Base-by-base conservation (phyloP, 2,329 filamentous ascomycete genomes). In the Xylariales sp. region DNA sequence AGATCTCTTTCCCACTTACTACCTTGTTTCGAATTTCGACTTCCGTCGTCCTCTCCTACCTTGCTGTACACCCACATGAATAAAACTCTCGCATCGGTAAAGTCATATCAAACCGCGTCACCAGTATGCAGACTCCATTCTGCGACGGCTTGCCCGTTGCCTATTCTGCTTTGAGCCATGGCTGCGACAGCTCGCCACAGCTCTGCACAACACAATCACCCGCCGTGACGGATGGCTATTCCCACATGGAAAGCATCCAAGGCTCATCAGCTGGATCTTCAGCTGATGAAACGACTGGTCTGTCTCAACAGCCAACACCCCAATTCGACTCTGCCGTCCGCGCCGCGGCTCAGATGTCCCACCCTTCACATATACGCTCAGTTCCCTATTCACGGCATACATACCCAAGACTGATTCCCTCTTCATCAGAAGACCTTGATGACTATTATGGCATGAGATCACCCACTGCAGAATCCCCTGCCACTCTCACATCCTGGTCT, bases 371-470 rank as follows among this genome's bases (percentile, higher is more conserved):
- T 8, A 18, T 46, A 10, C 42, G 41, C 30, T 54, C 55, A 19
- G 43, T 45, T 14, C 47, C 48, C 29, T 48, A 53, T 39, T 49
- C 53, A 15, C 39, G 48, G 31, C 40, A 41, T 34, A 37, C 47
- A 33, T 63, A 61, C 55, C 54, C 57, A 24, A 67, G 62, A 18
- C 62, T 66, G 20, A 63, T 60, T 10, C 43, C 45, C 7, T 53
- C 55, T 7, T 53, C 54, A 11, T 53, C 55, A 25, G 59, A 65
- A 23, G 65, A 66, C 17, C 52, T 59, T 33, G 64, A 67, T 15
- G 55, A 55, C 40, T 58, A 59, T 37, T 57, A 57, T 29, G 61
- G 58, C 46, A 52, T 56, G 35, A 55, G 51, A 20, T 62, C 61
- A 8, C 57, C 61, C 4, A 50, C 49, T 2, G 45, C 45, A 21